Conservation (phyloP, 2,329 filamentous ascomycete species). For the Penicillium sp. region DNA sequence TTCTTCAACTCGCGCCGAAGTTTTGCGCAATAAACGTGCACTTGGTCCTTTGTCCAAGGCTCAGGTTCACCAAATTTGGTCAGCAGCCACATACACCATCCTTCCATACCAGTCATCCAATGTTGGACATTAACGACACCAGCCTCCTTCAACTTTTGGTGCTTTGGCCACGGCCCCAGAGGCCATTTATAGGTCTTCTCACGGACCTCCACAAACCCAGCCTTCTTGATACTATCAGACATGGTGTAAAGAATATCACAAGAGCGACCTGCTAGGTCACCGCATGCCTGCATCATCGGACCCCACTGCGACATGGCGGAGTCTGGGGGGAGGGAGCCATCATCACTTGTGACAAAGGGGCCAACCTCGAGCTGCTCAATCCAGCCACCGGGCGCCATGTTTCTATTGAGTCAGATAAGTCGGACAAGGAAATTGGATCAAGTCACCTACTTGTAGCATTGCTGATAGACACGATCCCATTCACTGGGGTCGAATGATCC, state of each 20-base stretch:
- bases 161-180: constrained; percentile 34
- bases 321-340: constrained; percentile 15
- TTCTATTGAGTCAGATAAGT: constrained; percentile 8
- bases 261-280: constrained; percentile 22
- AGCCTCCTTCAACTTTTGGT: constrained; percentile 36
- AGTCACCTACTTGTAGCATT: constrained; percentile 19
- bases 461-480: constrained; percentile 18
- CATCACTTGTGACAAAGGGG: constrained; percentile 16
- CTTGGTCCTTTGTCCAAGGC: constrained; percentile 10
- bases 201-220: constrained; percentile 36
- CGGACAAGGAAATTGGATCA: not conserved
- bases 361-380: constrained; percentile 22
- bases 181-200: constrained; percentile 33
- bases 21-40: constrained; percentile 7
- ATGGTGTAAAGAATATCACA: constrained; percentile 25
- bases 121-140: constrained; percentile 38
- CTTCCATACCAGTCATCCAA: constrained; percentile 31
- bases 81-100: constrained; percentile 33
- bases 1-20: constrained; percentile 6
- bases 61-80: constrained; percentile 24
- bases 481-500: constrained; percentile 14
- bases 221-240: constrained; percentile 23
- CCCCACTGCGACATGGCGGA: constrained; percentile 17
- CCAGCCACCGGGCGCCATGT: constrained; percentile 23
- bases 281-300: constrained; percentile 19